Conservation (phyloP, 495 filamentous ascomycete genomes). For the Aspergillus bertholletiae region DNA sequence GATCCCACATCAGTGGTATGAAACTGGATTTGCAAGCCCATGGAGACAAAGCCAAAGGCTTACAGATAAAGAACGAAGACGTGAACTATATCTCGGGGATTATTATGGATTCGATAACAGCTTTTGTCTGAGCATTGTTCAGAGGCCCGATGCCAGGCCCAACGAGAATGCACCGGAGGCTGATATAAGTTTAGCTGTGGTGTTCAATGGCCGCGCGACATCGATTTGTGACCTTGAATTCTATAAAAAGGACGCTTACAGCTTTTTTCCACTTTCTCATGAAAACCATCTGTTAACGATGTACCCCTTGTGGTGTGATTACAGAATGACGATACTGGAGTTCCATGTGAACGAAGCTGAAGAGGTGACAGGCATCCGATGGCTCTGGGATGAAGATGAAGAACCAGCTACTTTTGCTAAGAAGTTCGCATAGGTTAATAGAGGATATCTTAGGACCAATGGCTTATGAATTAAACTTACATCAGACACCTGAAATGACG, state of each 20-base stretch:
- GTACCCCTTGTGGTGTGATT: neutral
- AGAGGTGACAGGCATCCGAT: neutral
- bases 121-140: neutral
- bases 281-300: neutral
- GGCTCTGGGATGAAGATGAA: neutral
- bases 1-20: neutral
- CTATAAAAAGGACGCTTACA: neutral
- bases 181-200: neutral
- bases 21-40: neutral
- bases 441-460: too few relatives aligned
- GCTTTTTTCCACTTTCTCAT: neutral
- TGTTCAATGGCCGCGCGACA: neutral
- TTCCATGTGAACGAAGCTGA: neutral
- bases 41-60: neutral
- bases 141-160: neutral
- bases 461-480: too few relatives aligned
- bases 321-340: neutral
- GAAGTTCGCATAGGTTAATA: too few relatives aligned
- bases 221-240: neutral
- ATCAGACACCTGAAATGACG: too few relatives aligned
- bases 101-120: neutral
- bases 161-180: neutral
- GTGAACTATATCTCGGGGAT: neutral
- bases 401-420: neutral
- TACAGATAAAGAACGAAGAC: neutral